These are phyloP conservation scores for Caryopteris hybrid DNA, from an alignment of 305 asterid species.

Conservation along the genomic window DNA sequence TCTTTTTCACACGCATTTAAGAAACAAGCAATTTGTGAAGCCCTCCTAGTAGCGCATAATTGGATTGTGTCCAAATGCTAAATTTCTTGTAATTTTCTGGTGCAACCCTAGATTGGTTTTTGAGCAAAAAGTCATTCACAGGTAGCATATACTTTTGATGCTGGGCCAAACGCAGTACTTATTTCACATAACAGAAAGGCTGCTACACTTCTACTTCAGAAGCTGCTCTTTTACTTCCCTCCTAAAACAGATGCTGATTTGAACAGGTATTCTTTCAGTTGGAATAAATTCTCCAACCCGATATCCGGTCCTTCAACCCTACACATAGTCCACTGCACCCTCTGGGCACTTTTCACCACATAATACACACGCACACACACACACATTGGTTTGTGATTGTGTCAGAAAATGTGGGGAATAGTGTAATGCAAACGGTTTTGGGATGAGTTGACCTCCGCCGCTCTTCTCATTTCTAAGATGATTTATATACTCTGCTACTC, in stretches of 20 bases:
- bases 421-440: too few relatives aligned
- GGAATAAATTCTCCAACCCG: not conserved
- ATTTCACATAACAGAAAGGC: constrained; percentile 74
- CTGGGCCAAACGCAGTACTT: constrained; percentile 93
- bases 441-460: too few relatives aligned
- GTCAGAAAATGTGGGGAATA: too few relatives aligned
- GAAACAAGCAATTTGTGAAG: not conserved
- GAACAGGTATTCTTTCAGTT: constrained; percentile 42
- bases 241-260: constrained; percentile 74
- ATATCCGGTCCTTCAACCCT: too few relatives aligned
- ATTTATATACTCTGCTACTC: not conserved
- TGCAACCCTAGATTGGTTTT: not conserved
- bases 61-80: not conserved
- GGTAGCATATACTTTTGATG: constrained; percentile 92
- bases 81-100: not conserved
- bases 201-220: constrained; percentile 68
- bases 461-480: not conserved
- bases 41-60: not conserved
- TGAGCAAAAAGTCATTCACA: not conserved
- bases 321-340: too few relatives aligned
- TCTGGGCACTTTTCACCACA: too few relatives aligned
- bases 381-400: too few relatives aligned
- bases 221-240: constrained; percentile 78
- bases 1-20: not conserved
- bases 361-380: too few relatives aligned